Evolutionary conservation across 2,329 filamentous ascomycete genomes (phyloP), one percentile per base, ranked within the genome.

Genomic region (Fusarium fujikuroi): DNA sequence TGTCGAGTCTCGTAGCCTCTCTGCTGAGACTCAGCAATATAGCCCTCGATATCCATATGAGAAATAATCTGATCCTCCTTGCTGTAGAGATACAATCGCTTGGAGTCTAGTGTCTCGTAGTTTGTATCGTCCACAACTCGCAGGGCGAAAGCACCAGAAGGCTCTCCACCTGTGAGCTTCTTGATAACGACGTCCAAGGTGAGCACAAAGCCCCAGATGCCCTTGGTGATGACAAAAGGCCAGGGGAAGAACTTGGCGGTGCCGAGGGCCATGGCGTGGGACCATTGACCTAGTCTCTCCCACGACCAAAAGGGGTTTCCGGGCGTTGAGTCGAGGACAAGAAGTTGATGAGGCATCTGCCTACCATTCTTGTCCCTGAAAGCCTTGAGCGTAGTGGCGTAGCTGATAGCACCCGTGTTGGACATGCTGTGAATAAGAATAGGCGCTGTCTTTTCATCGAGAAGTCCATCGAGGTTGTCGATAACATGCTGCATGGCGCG

Each of bases 11-110:
- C 76, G 71, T 87, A 91, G 0, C 90, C 90, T 60, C 82, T 82
- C 18, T 77, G 75, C 66, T 77, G 81, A 4, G 88, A 85, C 40
- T 84, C 79, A 5, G 85, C 84, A 1, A 85, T 87, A 73, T 91
- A 87, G 19, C 81, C 81, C 71, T 90, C 87, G 1, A 91, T 86
- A 68, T 91, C 89, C 65, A 86, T 76, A 78, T 84, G 87, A 7
- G 81, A 77, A 16, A 92, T 89, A 67, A 92, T 83, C 47, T 86
- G 82, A 70, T 92, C 90, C 53, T 84, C 85, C 66, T 85, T 86
- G 70, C 88, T 89, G 76, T 91, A 92, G 34, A 91, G 70, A 78
- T 90, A 91, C 64, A 91, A 74, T 57, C 87, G 82, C 23, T 84
- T 84, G 3, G 87, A 83, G 8, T 63, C 69, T 42, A 75, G 76